Conservation (phyloP, 2,329 filamentous ascomycete genomes). For the Ophiostoma novo-ulmi region DNA sequence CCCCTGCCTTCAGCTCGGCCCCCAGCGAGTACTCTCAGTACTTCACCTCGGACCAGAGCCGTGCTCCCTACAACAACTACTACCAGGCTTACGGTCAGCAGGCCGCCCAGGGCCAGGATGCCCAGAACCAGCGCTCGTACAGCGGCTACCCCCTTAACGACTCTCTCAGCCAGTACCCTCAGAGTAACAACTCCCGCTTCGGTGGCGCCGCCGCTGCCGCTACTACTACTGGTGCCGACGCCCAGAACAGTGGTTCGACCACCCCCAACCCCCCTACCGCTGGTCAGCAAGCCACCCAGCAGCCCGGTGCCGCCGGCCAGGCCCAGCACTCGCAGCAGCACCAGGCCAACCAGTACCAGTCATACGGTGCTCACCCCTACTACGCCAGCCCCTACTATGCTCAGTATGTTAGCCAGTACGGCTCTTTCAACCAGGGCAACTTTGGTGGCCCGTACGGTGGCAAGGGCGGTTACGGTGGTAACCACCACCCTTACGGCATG, state of each 20-base stretch:
- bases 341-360: constrained; percentile 28
- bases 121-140: constrained; percentile 60
- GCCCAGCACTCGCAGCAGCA: constrained; percentile 38
- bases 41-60: constrained; percentile 66
- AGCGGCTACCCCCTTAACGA: constrained; percentile 68
- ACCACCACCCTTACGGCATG: constrained; percentile 51
- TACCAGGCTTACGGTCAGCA: constrained; percentile 57
- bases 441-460: constrained; percentile 50
- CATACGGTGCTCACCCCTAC: constrained; percentile 49
- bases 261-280: constrained; percentile 70
- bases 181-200: constrained; percentile 65
- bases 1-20: constrained; percentile 65
- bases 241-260: constrained; percentile 80
- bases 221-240: constrained; percentile 49
- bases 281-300: constrained; percentile 42
- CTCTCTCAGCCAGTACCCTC: constrained; percentile 65
- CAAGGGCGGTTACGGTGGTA: constrained; percentile 53
- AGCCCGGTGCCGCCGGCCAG: constrained; percentile 31
- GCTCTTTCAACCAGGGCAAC: constrained; percentile 42
- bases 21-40: constrained; percentile 79
- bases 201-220: constrained; percentile 38
- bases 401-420: constrained; percentile 51
- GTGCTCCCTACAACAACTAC: constrained; percentile 74
- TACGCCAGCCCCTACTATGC: constrained; percentile 59
- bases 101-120: constrained; percentile 59